Evolutionary conservation across 805 yeast genomes (phyloP).

Genomic region (Starmera caribaea): DNA sequence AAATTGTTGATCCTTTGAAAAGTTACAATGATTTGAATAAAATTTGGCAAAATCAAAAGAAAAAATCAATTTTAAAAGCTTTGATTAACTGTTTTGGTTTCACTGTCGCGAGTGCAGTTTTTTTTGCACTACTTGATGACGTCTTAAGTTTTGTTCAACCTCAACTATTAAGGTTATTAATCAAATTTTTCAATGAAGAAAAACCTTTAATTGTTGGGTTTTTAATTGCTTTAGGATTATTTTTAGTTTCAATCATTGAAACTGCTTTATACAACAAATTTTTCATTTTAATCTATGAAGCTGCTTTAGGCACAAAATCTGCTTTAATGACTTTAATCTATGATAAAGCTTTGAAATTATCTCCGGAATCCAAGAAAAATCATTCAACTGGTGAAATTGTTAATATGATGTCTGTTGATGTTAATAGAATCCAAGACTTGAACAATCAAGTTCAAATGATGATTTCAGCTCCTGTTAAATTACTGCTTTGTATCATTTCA

Average conservation of each 20-base stretch:
- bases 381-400: conserved; percentile 72
- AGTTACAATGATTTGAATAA: conserved; percentile 40
- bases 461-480: conserved; percentile 49
- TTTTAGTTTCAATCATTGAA: conserved; percentile 47
- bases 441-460: conserved; percentile 43
- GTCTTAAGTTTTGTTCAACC: conserved; percentile 82
- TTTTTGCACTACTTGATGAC: conserved; percentile 69
- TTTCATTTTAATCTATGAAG: conserved; percentile 43
- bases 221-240: conserved; percentile 54
- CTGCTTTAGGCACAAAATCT: conserved; percentile 57
- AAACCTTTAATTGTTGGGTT: conserved; percentile 36
- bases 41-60: conserved; percentile 52
- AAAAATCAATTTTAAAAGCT: conserved; percentile 47
- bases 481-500: conserved; percentile 43
- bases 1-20: conserved; percentile 44
- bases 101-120: conserved; percentile 60
- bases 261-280: conserved; percentile 64
- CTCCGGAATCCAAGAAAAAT: conserved; percentile 51
- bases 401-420: conserved; percentile 72
- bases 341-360: conserved; percentile 58
- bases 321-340: conserved; percentile 61
- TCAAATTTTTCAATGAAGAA: conserved; percentile 44
- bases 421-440: conserved; percentile 51
- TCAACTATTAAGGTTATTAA: conserved; percentile 60
- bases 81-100: conserved; percentile 64